Conservation (phyloP, 1,139 yeast species). For the Saccharomyces hybrid region DNA sequence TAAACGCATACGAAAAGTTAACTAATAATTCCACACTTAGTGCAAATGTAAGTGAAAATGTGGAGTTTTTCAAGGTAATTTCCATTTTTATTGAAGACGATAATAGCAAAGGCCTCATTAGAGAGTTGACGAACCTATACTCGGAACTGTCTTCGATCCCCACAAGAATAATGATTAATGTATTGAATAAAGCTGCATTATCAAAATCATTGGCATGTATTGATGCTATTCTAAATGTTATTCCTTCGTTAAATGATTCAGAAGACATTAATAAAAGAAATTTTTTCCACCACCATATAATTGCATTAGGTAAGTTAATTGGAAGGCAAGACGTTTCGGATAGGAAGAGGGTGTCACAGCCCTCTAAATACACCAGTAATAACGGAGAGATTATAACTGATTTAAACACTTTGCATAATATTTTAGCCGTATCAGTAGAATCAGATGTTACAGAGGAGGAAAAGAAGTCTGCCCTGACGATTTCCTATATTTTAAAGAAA, state of each 20-base stretch:
- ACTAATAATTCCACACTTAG: not conserved
- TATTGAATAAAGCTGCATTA: slow-evolving; percentile 59
- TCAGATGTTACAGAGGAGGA: slow-evolving; percentile 13
- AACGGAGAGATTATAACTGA: not conserved
- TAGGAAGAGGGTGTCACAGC: not conserved
- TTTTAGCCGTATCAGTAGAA: not conserved
- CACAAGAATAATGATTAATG: slow-evolving; percentile 33
- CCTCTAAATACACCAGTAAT: not conserved
- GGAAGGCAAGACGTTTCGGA: not conserved
- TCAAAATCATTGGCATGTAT: slow-evolving; percentile 48
- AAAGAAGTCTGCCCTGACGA: slow-evolving; percentile 7
- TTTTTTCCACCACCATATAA: slow-evolving; percentile 75
- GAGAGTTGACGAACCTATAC: slow-evolving; percentile 37
- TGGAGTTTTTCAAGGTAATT: slow-evolving; percentile 13
- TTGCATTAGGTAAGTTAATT: slow-evolving; percentile 55
- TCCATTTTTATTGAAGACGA: slow-evolving; percentile 38
- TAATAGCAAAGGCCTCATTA: slow-evolving; percentile 38
- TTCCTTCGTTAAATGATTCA: slow-evolving; percentile 50
- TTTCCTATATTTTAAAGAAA: slow-evolving; percentile 41
- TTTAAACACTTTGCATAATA: not conserved
- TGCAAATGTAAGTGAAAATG: not conserved
- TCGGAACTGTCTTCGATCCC: slow-evolving; percentile 34
- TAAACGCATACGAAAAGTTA: not conserved
- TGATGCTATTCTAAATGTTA: slow-evolving; percentile 42
- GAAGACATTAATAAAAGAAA: slow-evolving; percentile 76